phyloP scores from a whole-genome alignment of 257 asterid genomes.

The Eustoma russellianum region DNA sequence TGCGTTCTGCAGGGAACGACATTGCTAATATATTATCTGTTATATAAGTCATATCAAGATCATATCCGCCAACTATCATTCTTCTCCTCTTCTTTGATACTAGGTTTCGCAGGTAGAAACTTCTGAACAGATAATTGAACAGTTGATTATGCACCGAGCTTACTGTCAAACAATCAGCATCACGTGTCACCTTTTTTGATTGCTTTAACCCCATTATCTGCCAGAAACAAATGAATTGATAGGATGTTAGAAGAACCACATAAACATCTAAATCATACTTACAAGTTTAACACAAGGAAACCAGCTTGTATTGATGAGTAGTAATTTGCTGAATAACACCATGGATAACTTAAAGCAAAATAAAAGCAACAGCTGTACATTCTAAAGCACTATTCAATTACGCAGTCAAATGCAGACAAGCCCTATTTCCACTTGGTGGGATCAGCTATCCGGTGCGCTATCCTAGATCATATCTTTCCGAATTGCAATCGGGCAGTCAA shows the following conservation, averaged over 20 bases:
- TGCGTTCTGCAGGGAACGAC: conserved; percentile 77
- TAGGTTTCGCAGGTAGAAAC: conserved; percentile 46
- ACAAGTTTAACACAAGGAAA: neutral
- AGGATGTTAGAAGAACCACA: no score
- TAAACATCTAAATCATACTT: no score
- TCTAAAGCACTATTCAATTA: neutral
- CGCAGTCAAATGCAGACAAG: no score
- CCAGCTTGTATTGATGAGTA: neutral
- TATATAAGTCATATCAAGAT: conserved; percentile 82
- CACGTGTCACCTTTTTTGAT: conserved; percentile 30
- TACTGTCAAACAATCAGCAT: conserved; percentile 10
- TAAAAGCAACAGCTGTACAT: neutral
- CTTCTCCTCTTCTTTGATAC: conserved; percentile 71
- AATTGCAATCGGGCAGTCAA: no score
- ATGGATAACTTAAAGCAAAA: neutral
- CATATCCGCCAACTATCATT: conserved; percentile 72
- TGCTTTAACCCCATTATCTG: conserved; percentile 54
- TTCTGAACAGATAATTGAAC: conserved; percentile 36
- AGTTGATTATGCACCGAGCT: conserved; percentile 18
- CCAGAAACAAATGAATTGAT: neutral
- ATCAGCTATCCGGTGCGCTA: no score
- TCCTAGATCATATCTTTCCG: no score
- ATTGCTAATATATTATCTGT: conserved; percentile 59
- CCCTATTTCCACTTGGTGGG: no score
- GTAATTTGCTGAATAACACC: neutral